Evolutionary conservation across 352 stramenopile genomes (phyloP).

Genomic region (Globisporangium apiculatum): DNA sequence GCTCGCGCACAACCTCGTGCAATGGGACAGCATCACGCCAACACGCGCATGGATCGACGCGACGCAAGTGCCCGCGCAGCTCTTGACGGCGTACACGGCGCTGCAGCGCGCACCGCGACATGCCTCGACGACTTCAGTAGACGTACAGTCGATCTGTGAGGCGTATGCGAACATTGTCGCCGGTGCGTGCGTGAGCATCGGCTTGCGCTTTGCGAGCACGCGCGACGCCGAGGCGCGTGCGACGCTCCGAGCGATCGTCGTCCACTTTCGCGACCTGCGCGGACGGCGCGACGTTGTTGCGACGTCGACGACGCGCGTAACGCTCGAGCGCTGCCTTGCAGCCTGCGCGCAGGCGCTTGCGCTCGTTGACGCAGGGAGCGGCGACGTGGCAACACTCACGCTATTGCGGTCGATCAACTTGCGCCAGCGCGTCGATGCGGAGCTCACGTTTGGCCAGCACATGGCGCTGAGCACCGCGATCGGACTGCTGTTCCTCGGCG

Average conservation of each 20-base stretch:
- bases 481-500: constrained; percentile 95
- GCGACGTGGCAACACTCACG: constrained; percentile 90
- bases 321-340: constrained; percentile 92
- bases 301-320: constrained; percentile 68
- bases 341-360: constrained; percentile 89
- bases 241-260: constrained; percentile 57
- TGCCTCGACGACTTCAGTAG: constrained; percentile 10
- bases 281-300: constrained; percentile 45
- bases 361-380: constrained; percentile 95
- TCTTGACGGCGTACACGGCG: constrained; percentile 39
- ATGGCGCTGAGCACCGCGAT: constrained; percentile 93
- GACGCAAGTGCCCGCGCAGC: constrained; percentile 48
- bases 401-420: constrained; percentile 87
- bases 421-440: constrained; percentile 63
- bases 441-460: constrained; percentile 94
- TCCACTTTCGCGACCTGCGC: constrained; percentile 75
- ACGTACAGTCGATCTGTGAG: constrained; percentile 90
- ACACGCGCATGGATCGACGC: constrained; percentile 88
- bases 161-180: constrained; percentile 93
- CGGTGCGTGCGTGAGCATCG: constrained; percentile 93
- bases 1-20: constrained; percentile 90
- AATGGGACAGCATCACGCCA: constrained; percentile 93
- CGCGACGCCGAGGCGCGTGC: constrained; percentile 36
- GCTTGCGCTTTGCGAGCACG: constrained; percentile 93
- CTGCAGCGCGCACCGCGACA: constrained; percentile 6